Evolutionary conservation across 148 eudicot species (phyloP).

Genomic region (Polygonum aviculare): DNA sequence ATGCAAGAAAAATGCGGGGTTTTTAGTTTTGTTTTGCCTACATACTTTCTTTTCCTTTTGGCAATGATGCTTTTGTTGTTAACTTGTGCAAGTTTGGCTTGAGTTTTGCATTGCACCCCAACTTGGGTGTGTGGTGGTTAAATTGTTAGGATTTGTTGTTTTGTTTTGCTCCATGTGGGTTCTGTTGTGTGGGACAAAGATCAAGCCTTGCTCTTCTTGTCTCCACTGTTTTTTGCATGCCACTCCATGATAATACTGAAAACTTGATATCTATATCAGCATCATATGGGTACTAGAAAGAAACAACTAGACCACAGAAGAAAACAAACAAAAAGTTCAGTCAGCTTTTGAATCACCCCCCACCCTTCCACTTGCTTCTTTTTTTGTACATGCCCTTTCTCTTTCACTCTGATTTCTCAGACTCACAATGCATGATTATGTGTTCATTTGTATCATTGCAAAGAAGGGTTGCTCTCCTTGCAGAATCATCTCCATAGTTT

Average conservation of each 20-base stretch:
- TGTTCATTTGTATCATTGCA: neutral
- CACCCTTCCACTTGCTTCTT: conserved; percentile 5
- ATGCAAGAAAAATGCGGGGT: neutral
- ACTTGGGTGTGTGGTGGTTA: neutral
- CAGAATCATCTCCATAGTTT: neutral
- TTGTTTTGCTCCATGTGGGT: neutral
- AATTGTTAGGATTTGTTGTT: neutral
- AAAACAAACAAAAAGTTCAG: neutral
- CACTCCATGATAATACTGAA: neutral
- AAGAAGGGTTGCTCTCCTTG: neutral
- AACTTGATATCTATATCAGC: neutral
- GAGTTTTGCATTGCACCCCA: neutral
- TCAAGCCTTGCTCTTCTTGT: neutral
- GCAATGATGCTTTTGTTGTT: neutral
- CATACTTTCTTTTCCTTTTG: neutral
- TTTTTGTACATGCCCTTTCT: conserved; percentile 5
- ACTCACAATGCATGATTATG: conserved; percentile 4
- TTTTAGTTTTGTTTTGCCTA: neutral
- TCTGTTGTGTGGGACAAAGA: neutral
- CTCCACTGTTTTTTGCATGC: neutral
- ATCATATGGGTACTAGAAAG: neutral
- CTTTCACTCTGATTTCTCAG: conserved; percentile 1
- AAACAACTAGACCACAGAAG: neutral
- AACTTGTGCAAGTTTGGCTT: neutral
- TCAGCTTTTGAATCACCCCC: neutral